Conservation (phyloP, 768 basidiomycete genomes). For the Leccinum imitatum region DNA sequence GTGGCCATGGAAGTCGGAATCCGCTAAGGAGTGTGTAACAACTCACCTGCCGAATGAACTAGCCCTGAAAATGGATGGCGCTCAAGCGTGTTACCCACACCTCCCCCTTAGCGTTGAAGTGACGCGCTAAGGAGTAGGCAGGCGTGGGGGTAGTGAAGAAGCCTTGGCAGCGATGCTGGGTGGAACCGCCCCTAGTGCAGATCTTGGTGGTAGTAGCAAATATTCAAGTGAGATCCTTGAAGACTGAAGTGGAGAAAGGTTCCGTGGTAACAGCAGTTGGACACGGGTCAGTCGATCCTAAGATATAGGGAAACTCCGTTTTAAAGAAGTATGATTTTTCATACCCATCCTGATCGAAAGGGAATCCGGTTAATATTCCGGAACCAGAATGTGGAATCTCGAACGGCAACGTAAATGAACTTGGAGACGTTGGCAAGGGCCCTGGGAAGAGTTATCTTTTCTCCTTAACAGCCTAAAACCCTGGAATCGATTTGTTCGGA, state of each 20-base stretch:
- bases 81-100: constrained; percentile 86
- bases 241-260: constrained; percentile 89
- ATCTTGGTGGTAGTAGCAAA: constrained; percentile 90
- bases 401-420: no score
- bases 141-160: constrained; percentile 80
- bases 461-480: no score
- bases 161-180: constrained; percentile 72
- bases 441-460: no score
- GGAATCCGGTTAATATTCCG: no score
- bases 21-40: constrained; percentile 87
- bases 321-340: constrained; percentile 62
- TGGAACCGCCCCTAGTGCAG: constrained; percentile 81
- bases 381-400: no score
- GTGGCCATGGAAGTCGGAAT: constrained; percentile 85
- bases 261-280: constrained; percentile 86
- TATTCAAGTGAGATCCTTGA: constrained; percentile 85
- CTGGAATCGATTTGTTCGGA: no score
- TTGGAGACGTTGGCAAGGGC: no score
- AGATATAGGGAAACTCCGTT: constrained; percentile 76
- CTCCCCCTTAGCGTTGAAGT: constrained; percentile 72
- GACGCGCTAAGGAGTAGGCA: constrained; percentile 74
- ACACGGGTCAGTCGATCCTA: constrained; percentile 86
- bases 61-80: constrained; percentile 91
- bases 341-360: constrained; percentile 29
- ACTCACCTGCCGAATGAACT: constrained; percentile 90